Base-by-base conservation (phyloP, 2,329 filamentous ascomycete genomes). In the Sporothrix schenckii region DNA sequence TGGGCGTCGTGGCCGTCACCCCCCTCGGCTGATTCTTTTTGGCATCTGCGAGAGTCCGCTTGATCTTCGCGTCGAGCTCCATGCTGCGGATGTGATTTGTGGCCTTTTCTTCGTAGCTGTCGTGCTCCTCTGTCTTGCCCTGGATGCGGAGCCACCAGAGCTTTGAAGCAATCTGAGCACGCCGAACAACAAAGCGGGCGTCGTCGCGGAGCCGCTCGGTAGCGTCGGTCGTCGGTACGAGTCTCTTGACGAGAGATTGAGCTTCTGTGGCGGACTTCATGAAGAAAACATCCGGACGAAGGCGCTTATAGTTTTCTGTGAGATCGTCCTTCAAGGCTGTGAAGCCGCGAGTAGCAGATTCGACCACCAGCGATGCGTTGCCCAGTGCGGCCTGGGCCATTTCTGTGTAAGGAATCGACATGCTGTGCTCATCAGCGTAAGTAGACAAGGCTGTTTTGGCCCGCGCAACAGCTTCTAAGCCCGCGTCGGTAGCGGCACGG, bases 401-500 rank as follows among this genome's bases (percentile, higher is more conserved):
- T n/a, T 52, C 49, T 9, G 16, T 16, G 6, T 34, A 47, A 4
- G 58, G 19, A 11, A 65, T 1, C 16, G 41, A 47, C 24, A 50
- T 21, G 2, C 34, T 47, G 56, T 71, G 65, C n/a, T 63, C 52
- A 4, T 76, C 75, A 2, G 76, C 66, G 19, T 73, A 50, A 9
- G 72, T 72, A 14, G 47, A 24, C 2, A 53, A 14, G 30, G 66
- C 58, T 44, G 50, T 50, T 30, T 34, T 47, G 10, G 60, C 58
- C 2, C 66, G 60, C 14, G 52, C 50, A 6, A 72, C 73, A 4
- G 72, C 80, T 9, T 77, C 79, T 30, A 75, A 77, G n/a, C 81
- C 80, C 10, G 81, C 81, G 52, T 80, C 79, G 10, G 79, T 79
- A 9, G 85, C 76, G 54, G 80, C 80, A 54, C 82, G 80, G 16